These are phyloP conservation scores for Protostelium mycophagum DNA, from an alignment of 78 protist species.

Conservation along the genomic window DNA sequence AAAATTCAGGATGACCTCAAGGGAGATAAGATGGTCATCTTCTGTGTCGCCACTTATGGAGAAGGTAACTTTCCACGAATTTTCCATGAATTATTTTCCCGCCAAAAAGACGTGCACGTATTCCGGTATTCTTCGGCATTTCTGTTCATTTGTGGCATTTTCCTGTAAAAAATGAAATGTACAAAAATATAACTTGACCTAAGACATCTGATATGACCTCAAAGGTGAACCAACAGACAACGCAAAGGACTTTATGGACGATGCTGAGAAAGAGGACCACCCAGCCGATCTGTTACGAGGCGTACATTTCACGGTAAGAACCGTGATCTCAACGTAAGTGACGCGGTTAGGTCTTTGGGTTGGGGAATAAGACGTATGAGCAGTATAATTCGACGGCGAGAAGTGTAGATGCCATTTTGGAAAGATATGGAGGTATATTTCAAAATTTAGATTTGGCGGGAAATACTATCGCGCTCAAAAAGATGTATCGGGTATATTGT, in stretches of 20 bases:
- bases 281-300: not conserved
- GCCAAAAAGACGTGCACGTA: too few relatives aligned
- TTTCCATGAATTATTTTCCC: too few relatives aligned
- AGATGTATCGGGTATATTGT: too few relatives aligned
- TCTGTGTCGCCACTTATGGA: constrained; percentile 83
- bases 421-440: constrained; percentile 63
- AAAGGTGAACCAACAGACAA: constrained; percentile 87
- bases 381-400: constrained; percentile 77
- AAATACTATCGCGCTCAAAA: too few relatives aligned
- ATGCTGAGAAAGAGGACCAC: constrained; percentile 35
- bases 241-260: constrained; percentile 64
- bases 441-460: not conserved
- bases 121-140: too few relatives aligned
- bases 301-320: constrained; percentile 52
- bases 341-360: constrained; percentile 78
- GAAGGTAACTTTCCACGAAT: too few relatives aligned
- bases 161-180: too few relatives aligned
- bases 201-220: too few relatives aligned
- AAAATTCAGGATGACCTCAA: not conserved
- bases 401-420: constrained; percentile 50
- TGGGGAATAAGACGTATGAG: constrained; percentile 91
- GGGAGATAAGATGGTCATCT: constrained; percentile 30
- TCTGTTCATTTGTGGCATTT: too few relatives aligned
- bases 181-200: too few relatives aligned
- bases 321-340: not conserved